Base-by-base conservation (phyloP, 129 eudicot species). In the Flaveria robusta region DNA sequence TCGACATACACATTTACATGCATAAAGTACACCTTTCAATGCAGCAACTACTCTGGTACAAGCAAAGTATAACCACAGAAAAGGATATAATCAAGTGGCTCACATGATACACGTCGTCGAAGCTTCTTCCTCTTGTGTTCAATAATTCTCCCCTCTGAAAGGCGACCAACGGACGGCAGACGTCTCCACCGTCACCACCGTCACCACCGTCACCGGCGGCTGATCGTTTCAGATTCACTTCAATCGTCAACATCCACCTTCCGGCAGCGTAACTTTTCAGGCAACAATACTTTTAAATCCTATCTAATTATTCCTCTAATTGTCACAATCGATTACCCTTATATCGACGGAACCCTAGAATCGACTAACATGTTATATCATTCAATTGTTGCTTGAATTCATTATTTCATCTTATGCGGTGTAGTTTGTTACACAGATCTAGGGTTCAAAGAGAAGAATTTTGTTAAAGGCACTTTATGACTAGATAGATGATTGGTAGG, bases 211-310 rank as follows among this genome's bases (percentile, higher is more conserved):
- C 72, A 46, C 80, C 80, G 65, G 16, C 73, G 64, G 18, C 55
- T 14, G 43, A 76, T 76, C 81, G 37, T 51, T 64, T 20, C 34
- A 68, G 46, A 27, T 58, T 68, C 81, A 56, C 76, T 58, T 68
- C 52, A 76, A 49, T 47, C 63, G 14, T 60, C 41, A 15, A 60
- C 66, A 12, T 19, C 49, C 65, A 37, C 65, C 46, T 66, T 75
- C 74, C 74, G 80, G 23, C 31, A 11, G 46, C 43, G 7, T 37
- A 9, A 39, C 68, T 26, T 26, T 52, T 51, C 42, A 76, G 80
- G 74, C 26, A 66, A 49, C 74, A 3, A 20, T 27, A 39, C 12
- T 67, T 16, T 3, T 54, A 66, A 66, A 52, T 77, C 56, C 74
- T 20, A 20, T 66, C 50, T 50, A 47, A 47, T 13, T 65, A 76